Evolutionary conservation across 2,329 filamentous ascomycete genomes (phyloP).

Genomic region (Fusarium sambucinum): DNA sequence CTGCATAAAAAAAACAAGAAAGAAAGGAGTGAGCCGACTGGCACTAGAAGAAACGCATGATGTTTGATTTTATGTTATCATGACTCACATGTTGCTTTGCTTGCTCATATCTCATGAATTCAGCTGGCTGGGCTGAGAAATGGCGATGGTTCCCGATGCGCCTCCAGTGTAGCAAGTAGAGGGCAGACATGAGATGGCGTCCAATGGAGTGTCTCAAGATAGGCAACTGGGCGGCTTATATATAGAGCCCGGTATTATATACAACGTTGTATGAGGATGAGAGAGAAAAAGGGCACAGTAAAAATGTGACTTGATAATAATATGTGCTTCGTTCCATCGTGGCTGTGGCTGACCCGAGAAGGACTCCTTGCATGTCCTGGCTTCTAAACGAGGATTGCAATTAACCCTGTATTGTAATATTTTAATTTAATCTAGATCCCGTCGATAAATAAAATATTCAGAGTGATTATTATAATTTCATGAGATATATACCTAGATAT

Average conservation of each 20-base stretch:
- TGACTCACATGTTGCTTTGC: slow-evolving; percentile 8
- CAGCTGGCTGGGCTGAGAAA: slow-evolving; percentile 8
- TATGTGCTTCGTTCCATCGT: slow-evolving; percentile 26
- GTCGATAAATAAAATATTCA: neutral
- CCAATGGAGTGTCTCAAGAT: slow-evolving; percentile 7
- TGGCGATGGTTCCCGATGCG: neutral
- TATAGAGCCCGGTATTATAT: slow-evolving; percentile 4
- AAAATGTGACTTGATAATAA: neutral
- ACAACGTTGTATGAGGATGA: slow-evolving; percentile 32
- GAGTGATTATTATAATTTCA: neutral
- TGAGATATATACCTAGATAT: neutral
- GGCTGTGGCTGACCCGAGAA: slow-evolving; percentile 39
- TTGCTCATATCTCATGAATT: slow-evolving; percentile 6
- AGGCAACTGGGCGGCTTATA: slow-evolving; percentile 4
- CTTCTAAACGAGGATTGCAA: slow-evolving; percentile 2
- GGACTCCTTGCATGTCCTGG: slow-evolving; percentile 31
- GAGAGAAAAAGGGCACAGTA: neutral
- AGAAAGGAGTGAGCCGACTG: slow-evolving; percentile 7
- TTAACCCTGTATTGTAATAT: neutral
- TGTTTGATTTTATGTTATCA: slow-evolving; percentile 12
- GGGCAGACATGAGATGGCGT: slow-evolving; percentile 10
- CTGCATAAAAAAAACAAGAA: neutral
- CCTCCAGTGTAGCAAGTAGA: neutral
- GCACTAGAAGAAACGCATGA: slow-evolving; percentile 1
- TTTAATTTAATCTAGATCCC: neutral